phyloP scores from a whole-genome alignment of 306 rosid genomes.

The Malus sylvestris region DNA sequence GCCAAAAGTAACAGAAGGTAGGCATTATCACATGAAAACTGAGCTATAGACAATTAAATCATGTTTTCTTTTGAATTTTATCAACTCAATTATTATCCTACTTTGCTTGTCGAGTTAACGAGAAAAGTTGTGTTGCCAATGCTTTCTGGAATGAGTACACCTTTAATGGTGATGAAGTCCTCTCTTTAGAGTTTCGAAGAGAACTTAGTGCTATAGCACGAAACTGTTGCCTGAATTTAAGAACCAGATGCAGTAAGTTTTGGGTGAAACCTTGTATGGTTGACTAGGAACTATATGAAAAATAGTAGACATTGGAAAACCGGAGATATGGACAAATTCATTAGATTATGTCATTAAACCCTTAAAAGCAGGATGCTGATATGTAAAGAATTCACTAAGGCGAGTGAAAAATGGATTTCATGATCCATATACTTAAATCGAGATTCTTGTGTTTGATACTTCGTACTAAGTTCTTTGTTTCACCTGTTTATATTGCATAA shows the following conservation, averaged over 20 bases:
- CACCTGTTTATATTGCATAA: background rate
- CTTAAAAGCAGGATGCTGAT: background rate
- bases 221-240: background rate
- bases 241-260: background rate
- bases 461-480: background rate
- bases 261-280: background rate
- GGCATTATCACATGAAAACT: slow-evolving; percentile 10
- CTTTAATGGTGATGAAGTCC: background rate
- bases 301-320: background rate
- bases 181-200: background rate
- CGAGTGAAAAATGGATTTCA: background rate
- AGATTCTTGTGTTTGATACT: background rate
- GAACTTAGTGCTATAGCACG: background rate
- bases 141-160: background rate
- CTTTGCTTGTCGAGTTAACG: slow-evolving; percentile 5
- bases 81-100: slow-evolving; percentile 1
- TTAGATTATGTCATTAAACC: background rate
- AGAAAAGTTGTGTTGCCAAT: background rate
- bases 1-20: slow-evolving; percentile 87
- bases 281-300: background rate
- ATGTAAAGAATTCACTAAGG: background rate
- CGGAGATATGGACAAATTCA: background rate
- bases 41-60: background rate
- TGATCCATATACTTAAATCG: background rate
- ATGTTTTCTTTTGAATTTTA: background rate